Base-by-base conservation (phyloP, 768 basidiomycete genomes). In the Podaxis carcinomalis region DNA sequence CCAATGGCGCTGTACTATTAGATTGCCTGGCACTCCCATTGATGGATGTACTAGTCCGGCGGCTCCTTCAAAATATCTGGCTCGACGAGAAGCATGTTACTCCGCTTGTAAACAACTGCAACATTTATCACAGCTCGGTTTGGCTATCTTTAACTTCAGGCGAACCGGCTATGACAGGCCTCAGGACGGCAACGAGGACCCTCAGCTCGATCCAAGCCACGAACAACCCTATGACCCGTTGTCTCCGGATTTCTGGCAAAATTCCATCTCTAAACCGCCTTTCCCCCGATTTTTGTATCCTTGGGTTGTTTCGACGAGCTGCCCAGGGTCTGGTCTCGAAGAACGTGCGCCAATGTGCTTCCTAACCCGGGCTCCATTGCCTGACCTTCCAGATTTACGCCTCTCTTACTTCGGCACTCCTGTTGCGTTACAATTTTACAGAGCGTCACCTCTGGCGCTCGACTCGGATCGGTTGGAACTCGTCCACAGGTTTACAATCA, bases 361-460 rank as follows among this genome's bases (percentile, higher is more conserved):
- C 37, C 75, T 94, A 42, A 89, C 90, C 6, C 80, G 86, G 49
- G 76, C 78, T 25, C 88, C 89, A 14, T 74, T 93, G 5, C 90
- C 92, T 2, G 66, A 73, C 23, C 67, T 93, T 21, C 68, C 76
- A 2, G 66, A 71, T 36, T 85, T 93, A 72, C 77, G 78, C 51
- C 69, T 93, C 5, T 93, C 88, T 71, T 80, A 80, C 55, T 77
- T 80, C 2, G 83, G 84, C 0, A 63, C 74, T 5, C 71, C 80
- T 0, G 68, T 79, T 28, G 69, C 65, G 1, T 73, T 88, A 35
- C 72, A 71, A 40, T 76, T 85, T 40, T 68, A 71, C 47, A 80
- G 75, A 56, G 83, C 77, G 14, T 76, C 77, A 1, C 80, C 85
- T 11, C 69, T 93, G 56, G 64, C 72, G 14, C 56, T 89, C 6